These are phyloP conservation scores for Vanrija pseudolonga DNA, from an alignment of 1,284 basidiomycete genomes.

Conservation along the genomic window DNA sequence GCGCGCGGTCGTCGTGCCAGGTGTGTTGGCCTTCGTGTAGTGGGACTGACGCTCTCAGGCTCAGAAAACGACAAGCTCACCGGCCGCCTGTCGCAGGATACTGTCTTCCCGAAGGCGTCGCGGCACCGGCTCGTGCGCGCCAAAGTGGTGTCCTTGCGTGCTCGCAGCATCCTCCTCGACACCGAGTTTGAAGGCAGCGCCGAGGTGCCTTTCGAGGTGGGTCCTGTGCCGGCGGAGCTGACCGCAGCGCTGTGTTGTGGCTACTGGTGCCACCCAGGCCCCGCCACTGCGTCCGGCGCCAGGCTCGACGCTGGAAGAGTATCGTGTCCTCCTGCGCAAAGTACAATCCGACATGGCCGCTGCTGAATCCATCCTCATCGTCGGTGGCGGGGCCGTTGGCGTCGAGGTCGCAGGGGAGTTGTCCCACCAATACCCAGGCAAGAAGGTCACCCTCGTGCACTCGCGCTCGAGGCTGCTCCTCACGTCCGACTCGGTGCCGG, in stretches of 20 bases:
- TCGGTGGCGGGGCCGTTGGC: constrained; percentile 52
- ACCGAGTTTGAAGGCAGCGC: constrained; percentile 40
- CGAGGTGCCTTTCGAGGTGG: constrained; percentile 44
- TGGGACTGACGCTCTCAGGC: constrained; percentile 23
- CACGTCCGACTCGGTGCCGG: not conserved
- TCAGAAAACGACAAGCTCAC: constrained; percentile 42
- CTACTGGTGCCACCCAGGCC: constrained; percentile 41
- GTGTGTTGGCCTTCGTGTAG: constrained; percentile 13
- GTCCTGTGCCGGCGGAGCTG: not conserved
- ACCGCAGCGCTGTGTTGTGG: constrained; percentile 35
- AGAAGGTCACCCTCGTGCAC: constrained; percentile 31
- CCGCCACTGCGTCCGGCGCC: constrained; percentile 36
- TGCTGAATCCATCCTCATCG: constrained; percentile 40
- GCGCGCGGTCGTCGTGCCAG: constrained; percentile 47
- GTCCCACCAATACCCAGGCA: constrained; percentile 26
- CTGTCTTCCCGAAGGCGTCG: constrained; percentile 32
- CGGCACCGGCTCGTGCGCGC: constrained; percentile 34
- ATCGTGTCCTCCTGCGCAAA: constrained; percentile 18
- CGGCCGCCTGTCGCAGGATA: constrained; percentile 27
- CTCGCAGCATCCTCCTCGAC: constrained; percentile 39
- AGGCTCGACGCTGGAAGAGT: constrained; percentile 20
- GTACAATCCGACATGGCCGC: constrained; percentile 34
- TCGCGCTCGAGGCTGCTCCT: constrained; percentile 14
- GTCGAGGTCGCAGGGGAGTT: constrained; percentile 51
- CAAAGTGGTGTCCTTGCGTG: constrained; percentile 39